Percentiles rank a stretch among this genome's conserved stretches.
Conservation (phyloP, 129 eudicot genomes). For the Mikania micrantha region DNA sequence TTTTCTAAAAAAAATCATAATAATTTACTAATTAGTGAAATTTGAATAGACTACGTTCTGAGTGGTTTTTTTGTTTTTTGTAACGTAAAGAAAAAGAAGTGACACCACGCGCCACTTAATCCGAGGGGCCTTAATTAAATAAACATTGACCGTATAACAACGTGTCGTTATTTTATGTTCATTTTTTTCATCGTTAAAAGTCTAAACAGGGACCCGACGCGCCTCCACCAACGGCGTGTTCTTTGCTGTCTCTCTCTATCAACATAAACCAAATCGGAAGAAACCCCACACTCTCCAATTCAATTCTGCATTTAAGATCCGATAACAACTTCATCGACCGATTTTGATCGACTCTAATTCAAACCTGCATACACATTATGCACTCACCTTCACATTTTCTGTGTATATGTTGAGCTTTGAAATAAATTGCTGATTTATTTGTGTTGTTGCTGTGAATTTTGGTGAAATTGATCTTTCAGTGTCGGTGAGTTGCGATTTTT, state of each 20-base stretch:
- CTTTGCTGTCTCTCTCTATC: slow-evolving; percentile 16
- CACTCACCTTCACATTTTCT: neutral
- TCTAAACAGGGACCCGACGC: slow-evolving; percentile 12
- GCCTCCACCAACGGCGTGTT: slow-evolving; percentile 18
- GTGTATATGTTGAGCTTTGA: slow-evolving; percentile 4
- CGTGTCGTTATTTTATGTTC: slow-evolving; percentile 8
- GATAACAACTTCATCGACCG: neutral
- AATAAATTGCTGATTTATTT: neutral
- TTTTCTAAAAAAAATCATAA: no score
- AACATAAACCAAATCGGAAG: neutral
- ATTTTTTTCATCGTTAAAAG: neutral
- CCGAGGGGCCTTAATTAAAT: neutral
- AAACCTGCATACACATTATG: neutral
- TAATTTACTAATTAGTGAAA: no score
- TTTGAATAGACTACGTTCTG: no score
- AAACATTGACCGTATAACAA: slow-evolving; percentile 1
- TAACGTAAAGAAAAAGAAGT: slow-evolving; percentile 26
- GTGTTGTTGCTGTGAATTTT: slow-evolving; percentile 6
- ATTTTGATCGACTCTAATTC: slow-evolving; percentile 1
- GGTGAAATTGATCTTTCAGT: slow-evolving; percentile 8
- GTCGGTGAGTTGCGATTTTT: slow-evolving; percentile 10
- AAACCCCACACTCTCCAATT: neutral
- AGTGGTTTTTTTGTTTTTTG: no score
- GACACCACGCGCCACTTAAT: slow-evolving; percentile 20
- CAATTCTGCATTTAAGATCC: slow-evolving; percentile 17